Base-by-base conservation (phyloP, 2,329 filamentous ascomycete species). In the Fusarium odoratissimum region DNA sequence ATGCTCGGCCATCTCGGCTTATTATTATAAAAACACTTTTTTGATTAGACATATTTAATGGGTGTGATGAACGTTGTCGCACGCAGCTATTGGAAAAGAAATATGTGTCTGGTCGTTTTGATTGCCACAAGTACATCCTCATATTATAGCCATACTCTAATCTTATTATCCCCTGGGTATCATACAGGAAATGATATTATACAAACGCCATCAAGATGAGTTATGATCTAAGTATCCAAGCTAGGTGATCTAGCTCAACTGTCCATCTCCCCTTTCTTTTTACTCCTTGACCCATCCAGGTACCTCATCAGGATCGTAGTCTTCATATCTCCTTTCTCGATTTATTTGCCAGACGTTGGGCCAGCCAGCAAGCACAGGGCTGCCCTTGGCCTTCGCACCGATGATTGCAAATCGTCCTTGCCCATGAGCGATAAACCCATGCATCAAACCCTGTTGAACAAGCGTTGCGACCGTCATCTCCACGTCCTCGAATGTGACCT, bases 371-470 rank as follows among this genome's bases (percentile, higher is more conserved):
- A 85, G 85, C 25, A 93, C 82, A 0, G 91, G 88, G 30, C 89
- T 88, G 8, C 88, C 89, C 72, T 88, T 89, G 67, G 87, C 87
- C 84, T 91, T 92, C 30, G 93, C 91, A 6, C 95, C 95, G 58
- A 92, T 90, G 46, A 98, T 93, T 17, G 94, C 95, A 77, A 98
- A 95, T 54, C 93, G 91, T 46, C 88, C 88, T 77, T 91, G 90
- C 31, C 88, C 88, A 77, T 97, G 94, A 21, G 93, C 93, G 33
- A 98, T 88, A 78, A 95, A 98, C 4, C 95, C 95, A 74, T 92
- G 91, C 79, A 98, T 86, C 30, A 97, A 84, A 1, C 93, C 93
- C 81, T 97, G 93, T 55, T 92, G 90, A 25, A 97, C 89, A 17
- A 98, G 87, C 16, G 91, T 91, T 1, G 93, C 90, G 17, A 97